phyloP scores from a whole-genome alignment of 768 basidiomycete genomes.

The Suillus cothurnatus region DNA sequence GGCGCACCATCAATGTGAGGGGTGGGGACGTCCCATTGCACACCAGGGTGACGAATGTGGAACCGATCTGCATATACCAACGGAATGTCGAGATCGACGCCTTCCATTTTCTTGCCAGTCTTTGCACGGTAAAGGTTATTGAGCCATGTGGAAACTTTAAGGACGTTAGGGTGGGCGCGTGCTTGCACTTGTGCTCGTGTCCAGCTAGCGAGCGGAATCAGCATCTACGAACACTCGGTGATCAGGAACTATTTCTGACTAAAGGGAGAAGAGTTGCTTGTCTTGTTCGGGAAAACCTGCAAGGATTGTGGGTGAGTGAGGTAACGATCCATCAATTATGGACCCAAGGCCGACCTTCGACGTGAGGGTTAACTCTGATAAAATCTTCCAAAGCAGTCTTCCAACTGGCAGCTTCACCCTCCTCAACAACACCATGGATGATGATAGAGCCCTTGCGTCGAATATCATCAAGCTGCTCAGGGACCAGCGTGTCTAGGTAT shows the following conservation, averaged over 20 bases:
- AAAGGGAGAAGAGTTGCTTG: constrained; percentile 75
- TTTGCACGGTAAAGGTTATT: constrained; percentile 63
- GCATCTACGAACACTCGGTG: background rate
- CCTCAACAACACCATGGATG: constrained; percentile 60
- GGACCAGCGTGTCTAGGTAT: constrained; percentile 49
- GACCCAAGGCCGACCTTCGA: constrained; percentile 43
- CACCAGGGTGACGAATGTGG: constrained; percentile 70
- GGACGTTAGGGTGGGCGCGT: constrained; percentile 65
- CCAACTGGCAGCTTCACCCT: constrained; percentile 58
- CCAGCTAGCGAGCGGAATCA: constrained; percentile 36
- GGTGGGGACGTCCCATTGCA: constrained; percentile 53
- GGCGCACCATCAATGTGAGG: constrained; percentile 55
- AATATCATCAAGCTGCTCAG: constrained; percentile 50
- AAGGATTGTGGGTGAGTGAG: background rate
- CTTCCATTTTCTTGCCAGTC: constrained; percentile 40
- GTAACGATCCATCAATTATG: background rate
- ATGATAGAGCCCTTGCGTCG: constrained; percentile 60
- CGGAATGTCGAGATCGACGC: constrained; percentile 62
- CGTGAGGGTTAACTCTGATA: constrained; percentile 55
- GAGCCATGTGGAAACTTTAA: constrained; percentile 58
- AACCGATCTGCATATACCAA: constrained; percentile 75
- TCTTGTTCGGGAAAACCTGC: constrained; percentile 57
- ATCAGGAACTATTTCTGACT: constrained; percentile 42
- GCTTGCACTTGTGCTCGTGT: constrained; percentile 64
- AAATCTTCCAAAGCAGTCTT: constrained; percentile 57